A percentile compares a stretch with the other conserved stretches of the same genome.
Conservation (phyloP, 164 flowering plant genomes). For the Saururus chinensis region DNA sequence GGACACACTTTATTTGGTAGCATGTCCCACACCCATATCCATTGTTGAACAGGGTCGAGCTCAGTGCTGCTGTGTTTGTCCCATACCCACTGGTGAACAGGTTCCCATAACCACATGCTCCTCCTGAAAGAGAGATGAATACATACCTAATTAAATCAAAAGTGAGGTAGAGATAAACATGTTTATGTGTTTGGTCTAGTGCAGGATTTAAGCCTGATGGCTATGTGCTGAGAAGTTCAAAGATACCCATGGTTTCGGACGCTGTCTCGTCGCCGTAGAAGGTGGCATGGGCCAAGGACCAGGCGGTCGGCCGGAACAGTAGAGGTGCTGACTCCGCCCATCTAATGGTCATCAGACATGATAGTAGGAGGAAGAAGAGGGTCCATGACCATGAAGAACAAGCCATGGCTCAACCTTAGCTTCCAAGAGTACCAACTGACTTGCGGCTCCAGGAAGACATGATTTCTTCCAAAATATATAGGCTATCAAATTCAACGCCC, state of each 20-base stretch:
- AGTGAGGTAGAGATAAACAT: neutral
- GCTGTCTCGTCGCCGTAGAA: slow-evolving; percentile 90
- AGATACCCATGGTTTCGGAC: slow-evolving; percentile 69
- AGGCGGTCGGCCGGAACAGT: slow-evolving; percentile 30
- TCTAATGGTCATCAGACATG: slow-evolving; percentile 4
- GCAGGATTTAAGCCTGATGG: too few relatives aligned
- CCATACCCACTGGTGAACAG: slow-evolving; percentile 60
- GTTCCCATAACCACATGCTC: slow-evolving; percentile 97
- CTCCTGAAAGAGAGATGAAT: slow-evolving; percentile 34
- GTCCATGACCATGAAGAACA: slow-evolving; percentile 17
- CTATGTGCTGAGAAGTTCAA: neutral
- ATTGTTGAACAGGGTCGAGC: slow-evolving; percentile 60
- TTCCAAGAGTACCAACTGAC: too few relatives aligned
- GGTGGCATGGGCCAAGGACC: slow-evolving; percentile 73
- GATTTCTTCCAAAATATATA: too few relatives aligned
- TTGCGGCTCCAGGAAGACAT: too few relatives aligned
- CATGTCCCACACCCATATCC: slow-evolving; percentile 82
- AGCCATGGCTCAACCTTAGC: slow-evolving; percentile 2
- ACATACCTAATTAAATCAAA: too few relatives aligned
- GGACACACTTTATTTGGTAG: slow-evolving; percentile 50
- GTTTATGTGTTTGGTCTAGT: too few relatives aligned
- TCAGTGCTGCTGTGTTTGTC: slow-evolving; percentile 66
- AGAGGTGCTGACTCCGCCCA: neutral
- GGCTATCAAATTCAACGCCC: too few relatives aligned
- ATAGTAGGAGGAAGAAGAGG: slow-evolving; percentile 13